Evolutionary conservation across 2,329 filamentous ascomycete species (phyloP), one percentile per base, ranked within the genome.

Genomic region (Verticillium longisporum): DNA sequence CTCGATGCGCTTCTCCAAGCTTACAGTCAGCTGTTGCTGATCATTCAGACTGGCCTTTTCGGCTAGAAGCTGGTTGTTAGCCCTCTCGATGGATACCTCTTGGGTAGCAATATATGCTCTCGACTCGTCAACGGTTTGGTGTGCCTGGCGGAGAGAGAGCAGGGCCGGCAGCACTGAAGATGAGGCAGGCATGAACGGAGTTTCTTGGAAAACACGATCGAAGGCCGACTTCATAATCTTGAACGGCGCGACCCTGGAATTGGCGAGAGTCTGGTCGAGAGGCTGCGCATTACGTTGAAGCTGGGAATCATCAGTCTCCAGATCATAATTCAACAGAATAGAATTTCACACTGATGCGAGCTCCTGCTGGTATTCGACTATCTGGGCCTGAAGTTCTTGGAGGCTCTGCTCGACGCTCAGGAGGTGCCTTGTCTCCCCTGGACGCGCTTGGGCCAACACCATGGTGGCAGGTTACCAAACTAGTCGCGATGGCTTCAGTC

Each of bases 151-250:
- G 60, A 92, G 74, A 6, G 91, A 90, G 50, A 95, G 71, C 4
- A 96, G 78, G 6, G 87, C 85, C 3, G 90, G 89, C 6, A 95
- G 74, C 6, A 88, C 79, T 21, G 91, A 94, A 57, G 82, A 84
- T 10, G 84, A 77, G 31, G 81, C 78, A 2, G 91, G 90, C 26
- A 94, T 76, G 66, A 86, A 85, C 9, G 88, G 87, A 58, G 87
- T 81, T 14, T 82, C 79, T 54, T 82, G 76, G 13, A 85, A 81
- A 56, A 92, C 76, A 15, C 82, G 80, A 59, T 85, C 81, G 67
- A 92, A 91, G 3, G 89, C 89, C 57, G 79, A 75, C 67, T 84
- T 87, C 69, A 92, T 79, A 45, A 84, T 74, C 41, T 75, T 71
- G 59, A 77, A 66, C 15, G 77, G 66, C n/a, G 62, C 66, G 54